These are phyloP conservation scores for Geoglossum cookeanum DNA, from an alignment of 2,329 filamentous ascomycete genomes.

Conservation along the genomic window DNA sequence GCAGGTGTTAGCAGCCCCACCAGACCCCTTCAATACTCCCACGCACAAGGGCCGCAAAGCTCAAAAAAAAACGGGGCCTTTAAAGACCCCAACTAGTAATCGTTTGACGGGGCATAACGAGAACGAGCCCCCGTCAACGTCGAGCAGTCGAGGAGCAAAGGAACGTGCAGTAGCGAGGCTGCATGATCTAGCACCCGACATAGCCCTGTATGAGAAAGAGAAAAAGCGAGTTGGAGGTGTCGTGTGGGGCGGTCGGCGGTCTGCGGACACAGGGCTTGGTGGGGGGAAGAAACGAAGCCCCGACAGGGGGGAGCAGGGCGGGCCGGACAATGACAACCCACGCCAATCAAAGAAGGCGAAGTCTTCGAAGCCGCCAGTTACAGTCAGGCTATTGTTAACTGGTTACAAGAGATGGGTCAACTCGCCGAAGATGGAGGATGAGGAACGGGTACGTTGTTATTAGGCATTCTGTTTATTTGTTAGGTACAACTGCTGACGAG, in stretches of 20 bases:
- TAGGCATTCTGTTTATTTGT: background rate
- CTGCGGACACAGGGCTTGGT: conserved; percentile 24
- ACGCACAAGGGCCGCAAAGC: background rate
- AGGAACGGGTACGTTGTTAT: conserved; percentile 49
- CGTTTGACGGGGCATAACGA: conserved; percentile 45
- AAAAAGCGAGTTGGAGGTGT: conserved; percentile 60
- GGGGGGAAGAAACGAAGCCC: conserved; percentile 37
- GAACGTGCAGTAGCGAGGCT: conserved; percentile 60
- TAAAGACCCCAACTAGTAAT: conserved; percentile 23
- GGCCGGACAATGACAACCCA: conserved; percentile 28
- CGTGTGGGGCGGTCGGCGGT: conserved; percentile 35
- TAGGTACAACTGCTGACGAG: background rate
- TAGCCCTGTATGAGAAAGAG: conserved; percentile 83
- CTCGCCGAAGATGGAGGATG: conserved; percentile 52
- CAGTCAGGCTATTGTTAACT: conserved; percentile 63
- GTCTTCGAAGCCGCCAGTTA: conserved; percentile 42
- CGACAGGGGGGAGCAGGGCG: conserved; percentile 32
- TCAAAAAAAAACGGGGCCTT: background rate
- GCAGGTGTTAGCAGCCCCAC: background rate
- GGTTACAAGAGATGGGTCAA: conserved; percentile 69
- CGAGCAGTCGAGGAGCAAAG: conserved; percentile 72
- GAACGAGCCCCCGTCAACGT: conserved; percentile 62
- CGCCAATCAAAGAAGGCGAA: conserved; percentile 43
- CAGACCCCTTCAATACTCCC: background rate
- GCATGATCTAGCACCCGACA: conserved; percentile 62